Evolutionary conservation across 179 eudicot species (phyloP), one percentile per base, ranked within the genome.

Genomic region (Camellia oleifera): DNA sequence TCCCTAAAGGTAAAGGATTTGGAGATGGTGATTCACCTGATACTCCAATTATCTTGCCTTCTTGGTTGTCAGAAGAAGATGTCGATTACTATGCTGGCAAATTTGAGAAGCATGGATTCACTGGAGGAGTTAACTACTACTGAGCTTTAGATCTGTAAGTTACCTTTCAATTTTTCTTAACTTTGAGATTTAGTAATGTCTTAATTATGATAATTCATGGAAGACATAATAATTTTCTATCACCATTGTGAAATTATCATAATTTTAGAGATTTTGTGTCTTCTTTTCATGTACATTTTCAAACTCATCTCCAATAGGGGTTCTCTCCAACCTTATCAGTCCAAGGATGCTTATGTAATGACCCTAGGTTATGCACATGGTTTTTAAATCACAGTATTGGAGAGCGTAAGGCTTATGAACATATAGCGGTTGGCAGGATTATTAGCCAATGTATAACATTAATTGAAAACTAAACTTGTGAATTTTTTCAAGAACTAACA

Each of bases 111-210:
- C 80, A 67, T 14, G 92, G 92, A 50, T 83, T 89, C 69, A 85
- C 88, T 40, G 90, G 90, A 69, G 83, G 78, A 66, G 52, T 87
- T 64, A 89, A 89, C 79, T 89, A 89, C 83, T 89, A 89, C 61
- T 80, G 92, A 26, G 84, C 83, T 64, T n/a, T 89, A 75, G 81
- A 87, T 69, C 56, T 82, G 92, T 89, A 89, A 14, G 88, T 74
- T 62, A 20, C 40, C 23, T 64, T 64, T 10, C 14, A n/a, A 64
- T 17, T 7, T 3, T 64, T n/a, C 40, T 32, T 32, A 32, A n/a
- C 23, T 6, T 64, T 17, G 68, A 17, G 5, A 13, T 5, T 64
- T 3, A 20, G 10, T 64, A 7, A 7, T 64, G 0, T 4, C 32
- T 20, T 17, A 7, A 64, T 64, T 6, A 5, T 5, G 10, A 64